A percentile compares a stretch with the other conserved stretches of the same genome.
These are phyloP conservation scores for Podaxis sp. DNA, from an alignment of 768 basidiomycete species.

Conservation along the genomic window DNA sequence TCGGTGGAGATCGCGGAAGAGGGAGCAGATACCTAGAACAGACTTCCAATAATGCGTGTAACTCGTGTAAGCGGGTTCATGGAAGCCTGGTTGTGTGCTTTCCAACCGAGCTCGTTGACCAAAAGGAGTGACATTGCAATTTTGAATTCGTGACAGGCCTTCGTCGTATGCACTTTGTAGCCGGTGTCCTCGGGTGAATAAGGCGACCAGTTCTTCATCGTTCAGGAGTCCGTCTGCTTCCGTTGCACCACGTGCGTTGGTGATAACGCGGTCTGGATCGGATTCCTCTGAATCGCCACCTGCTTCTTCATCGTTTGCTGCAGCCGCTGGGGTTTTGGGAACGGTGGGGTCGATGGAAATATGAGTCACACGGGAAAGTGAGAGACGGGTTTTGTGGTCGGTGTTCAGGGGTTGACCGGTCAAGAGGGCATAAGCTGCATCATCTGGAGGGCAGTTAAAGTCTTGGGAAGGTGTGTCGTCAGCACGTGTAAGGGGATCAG, in stretches of 20 bases:
- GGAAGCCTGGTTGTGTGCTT: conserved; percentile 47
- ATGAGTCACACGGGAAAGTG: conserved; percentile 71
- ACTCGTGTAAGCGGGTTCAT: conserved; percentile 86
- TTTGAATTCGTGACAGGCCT: conserved; percentile 35
- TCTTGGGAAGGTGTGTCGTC: conserved; percentile 44
- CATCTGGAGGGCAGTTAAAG: conserved; percentile 86
- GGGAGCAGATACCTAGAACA: conserved; percentile 58
- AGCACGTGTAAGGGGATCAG: background rate
- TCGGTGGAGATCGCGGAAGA: background rate
- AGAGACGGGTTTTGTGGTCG: conserved; percentile 52
- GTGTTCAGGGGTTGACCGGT: conserved; percentile 57
- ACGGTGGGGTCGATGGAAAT: conserved; percentile 65
- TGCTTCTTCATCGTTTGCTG: conserved; percentile 34
- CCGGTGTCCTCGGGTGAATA: conserved; percentile 40
- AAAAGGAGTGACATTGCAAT: conserved; percentile 39
- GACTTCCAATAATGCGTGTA: conserved; percentile 88
- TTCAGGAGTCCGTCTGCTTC: conserved; percentile 70
- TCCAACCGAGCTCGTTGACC: conserved; percentile 45
- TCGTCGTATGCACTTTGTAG: conserved; percentile 71
- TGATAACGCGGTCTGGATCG: conserved; percentile 73
- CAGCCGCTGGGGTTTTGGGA: conserved; percentile 22
- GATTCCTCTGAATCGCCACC: conserved; percentile 45
- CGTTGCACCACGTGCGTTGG: conserved; percentile 62
- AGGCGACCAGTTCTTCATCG: conserved; percentile 49
- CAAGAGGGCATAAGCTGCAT: conserved; percentile 80